A percentile compares a stretch with the other conserved stretches of the same genome.
Conservation (phyloP, 163 green algal species). For the Chloromonas sp. region DNA sequence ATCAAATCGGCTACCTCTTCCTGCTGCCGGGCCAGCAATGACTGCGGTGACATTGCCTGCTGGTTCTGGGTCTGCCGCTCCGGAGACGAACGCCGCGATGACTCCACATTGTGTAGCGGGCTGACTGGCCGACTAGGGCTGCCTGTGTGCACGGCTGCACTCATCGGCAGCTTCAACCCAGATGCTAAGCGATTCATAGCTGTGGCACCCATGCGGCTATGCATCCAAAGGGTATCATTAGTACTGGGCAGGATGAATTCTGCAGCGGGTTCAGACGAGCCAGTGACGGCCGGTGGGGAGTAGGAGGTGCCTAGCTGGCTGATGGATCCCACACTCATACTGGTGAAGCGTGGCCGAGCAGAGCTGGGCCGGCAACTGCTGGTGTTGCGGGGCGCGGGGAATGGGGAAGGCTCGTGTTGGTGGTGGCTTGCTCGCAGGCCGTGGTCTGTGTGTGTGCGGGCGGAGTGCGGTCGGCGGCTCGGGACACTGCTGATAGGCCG, state of each 20-base stretch:
- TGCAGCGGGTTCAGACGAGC: not conserved
- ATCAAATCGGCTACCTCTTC: not conserved
- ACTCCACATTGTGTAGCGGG: not conserved
- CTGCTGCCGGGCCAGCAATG: not conserved
- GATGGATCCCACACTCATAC: not conserved
- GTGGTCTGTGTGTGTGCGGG: not conserved
- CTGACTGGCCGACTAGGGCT: not conserved
- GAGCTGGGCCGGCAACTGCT: not conserved
- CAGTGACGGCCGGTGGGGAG: not conserved
- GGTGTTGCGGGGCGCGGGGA: not conserved
- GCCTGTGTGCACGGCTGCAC: not conserved
- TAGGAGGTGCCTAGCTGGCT: not conserved
- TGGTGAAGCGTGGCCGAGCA: not conserved
- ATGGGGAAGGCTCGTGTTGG: not conserved
- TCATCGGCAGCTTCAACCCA: constrained; percentile 5
- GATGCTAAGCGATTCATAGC: not conserved
- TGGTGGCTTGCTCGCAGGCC: not conserved
- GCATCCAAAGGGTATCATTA: not conserved
- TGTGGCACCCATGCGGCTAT: not conserved
- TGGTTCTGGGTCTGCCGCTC: not conserved
- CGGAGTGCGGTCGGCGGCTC: not conserved
- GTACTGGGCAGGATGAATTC: not conserved
- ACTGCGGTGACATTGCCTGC: not conserved
- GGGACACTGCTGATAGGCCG: not conserved
- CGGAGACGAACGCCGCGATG: no score